Evolutionary conservation across 108 stramenopile species (phyloP).

Genomic region (Nitzschia sp.): DNA sequence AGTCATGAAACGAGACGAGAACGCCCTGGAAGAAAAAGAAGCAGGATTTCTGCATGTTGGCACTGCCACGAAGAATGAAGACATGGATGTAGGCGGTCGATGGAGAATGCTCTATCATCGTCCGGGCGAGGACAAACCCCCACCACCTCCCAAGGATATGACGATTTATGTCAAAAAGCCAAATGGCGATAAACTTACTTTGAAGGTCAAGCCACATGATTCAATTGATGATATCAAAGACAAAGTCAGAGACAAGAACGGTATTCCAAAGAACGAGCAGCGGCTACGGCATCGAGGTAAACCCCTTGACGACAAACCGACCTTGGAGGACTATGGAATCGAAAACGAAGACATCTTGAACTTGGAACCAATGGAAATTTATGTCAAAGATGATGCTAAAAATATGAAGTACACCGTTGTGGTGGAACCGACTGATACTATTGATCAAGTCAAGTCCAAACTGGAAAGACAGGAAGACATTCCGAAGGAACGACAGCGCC

Average conservation of each 20-base stretch:
- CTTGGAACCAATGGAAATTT: slow-evolving; percentile 31
- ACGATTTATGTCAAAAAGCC: slow-evolving; percentile 24
- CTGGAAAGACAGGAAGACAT: slow-evolving; percentile 18
- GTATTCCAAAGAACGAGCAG: slow-evolving; percentile 33
- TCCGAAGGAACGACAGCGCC: slow-evolving; percentile 9
- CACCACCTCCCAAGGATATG: slow-evolving; percentile 13
- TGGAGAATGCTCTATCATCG: slow-evolving; percentile 22
- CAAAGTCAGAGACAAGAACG: slow-evolving; percentile 25
- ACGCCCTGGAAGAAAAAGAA: slow-evolving; percentile 1
- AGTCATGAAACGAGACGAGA: slow-evolving; percentile 11
- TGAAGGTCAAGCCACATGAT: slow-evolving; percentile 13
- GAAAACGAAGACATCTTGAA: slow-evolving; percentile 11
- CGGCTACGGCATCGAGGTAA: slow-evolving; percentile 9
- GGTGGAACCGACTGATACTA: slow-evolving; percentile 12
- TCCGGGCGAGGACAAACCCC: slow-evolving; percentile 20
- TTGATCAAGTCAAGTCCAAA: slow-evolving; percentile 14
- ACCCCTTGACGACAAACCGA: slow-evolving; percentile 24
- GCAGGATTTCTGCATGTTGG: slow-evolving; percentile 22
- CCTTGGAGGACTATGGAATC: slow-evolving; percentile 21
- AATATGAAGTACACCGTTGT: slow-evolving; percentile 8
- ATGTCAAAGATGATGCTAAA: slow-evolving; percentile 15
- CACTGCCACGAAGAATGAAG: neutral
- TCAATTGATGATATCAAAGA: slow-evolving; percentile 29
- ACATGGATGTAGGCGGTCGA: slow-evolving; percentile 18
- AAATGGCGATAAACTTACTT: slow-evolving; percentile 11